Evolutionary conservation across 164 flowering plant genomes (phyloP).

Genomic region (Magnolia officinalis): DNA sequence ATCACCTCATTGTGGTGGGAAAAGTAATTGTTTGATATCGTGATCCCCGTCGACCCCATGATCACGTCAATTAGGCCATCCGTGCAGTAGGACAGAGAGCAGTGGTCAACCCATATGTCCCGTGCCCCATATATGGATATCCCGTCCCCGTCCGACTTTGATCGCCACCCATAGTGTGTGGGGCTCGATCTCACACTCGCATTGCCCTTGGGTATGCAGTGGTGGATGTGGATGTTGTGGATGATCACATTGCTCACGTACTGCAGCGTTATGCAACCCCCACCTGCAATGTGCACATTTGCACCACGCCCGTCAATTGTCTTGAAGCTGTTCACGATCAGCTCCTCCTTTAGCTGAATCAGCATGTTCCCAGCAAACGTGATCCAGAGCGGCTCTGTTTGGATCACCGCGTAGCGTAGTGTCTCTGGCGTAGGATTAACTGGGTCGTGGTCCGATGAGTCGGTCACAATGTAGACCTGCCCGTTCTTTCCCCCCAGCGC

Average conservation of each 20-base stretch:
- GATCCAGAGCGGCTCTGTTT: conserved; percentile 72
- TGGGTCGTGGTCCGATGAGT: conserved; percentile 60
- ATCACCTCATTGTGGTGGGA: conserved; percentile 72
- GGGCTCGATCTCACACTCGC: conserved; percentile 49
- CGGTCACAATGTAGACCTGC: conserved; percentile 60
- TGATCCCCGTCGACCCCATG: conserved; percentile 69
- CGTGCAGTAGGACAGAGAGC: conserved; percentile 53
- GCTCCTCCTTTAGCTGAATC: conserved; percentile 51
- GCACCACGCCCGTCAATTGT: conserved; percentile 88
- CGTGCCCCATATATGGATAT: conserved; percentile 52
- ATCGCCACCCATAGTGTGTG: conserved; percentile 48
- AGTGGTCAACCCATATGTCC: conserved; percentile 76
- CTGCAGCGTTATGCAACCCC: conserved; percentile 67
- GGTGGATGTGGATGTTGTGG: conserved; percentile 69
- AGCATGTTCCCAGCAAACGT: conserved; percentile 55
- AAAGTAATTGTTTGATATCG: conserved; percentile 69
- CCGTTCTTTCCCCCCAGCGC: conserved; percentile 53
- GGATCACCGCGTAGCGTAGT: conserved; percentile 63
- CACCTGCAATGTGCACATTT: conserved; percentile 55
- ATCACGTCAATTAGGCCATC: conserved; percentile 79
- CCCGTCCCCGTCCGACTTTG: conserved; percentile 77
- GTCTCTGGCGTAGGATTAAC: conserved; percentile 66
- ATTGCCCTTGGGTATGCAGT: conserved; percentile 53
- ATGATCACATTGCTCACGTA: conserved; percentile 60
- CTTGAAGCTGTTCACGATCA: conserved; percentile 67